These are phyloP conservation scores for Sarocladiaceae sp. DNA, from an alignment of 2,329 filamentous ascomycete species.

Conservation along the genomic window DNA sequence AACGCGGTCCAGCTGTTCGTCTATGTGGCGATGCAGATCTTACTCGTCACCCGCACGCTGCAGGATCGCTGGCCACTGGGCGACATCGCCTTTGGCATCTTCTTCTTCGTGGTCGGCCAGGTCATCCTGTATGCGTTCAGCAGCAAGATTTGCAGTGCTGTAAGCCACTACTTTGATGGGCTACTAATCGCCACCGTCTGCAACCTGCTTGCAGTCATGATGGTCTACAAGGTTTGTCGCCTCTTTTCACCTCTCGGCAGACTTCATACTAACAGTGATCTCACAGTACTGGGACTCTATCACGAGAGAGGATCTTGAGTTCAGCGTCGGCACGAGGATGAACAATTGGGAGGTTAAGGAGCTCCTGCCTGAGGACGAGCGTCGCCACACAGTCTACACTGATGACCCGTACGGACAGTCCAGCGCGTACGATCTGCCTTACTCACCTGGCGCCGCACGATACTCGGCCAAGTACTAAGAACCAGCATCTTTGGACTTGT, in stretches of 20 bases:
- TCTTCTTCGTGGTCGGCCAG: slow-evolving; percentile 89
- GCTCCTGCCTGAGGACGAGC: slow-evolving; percentile 72
- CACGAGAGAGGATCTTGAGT: slow-evolving; percentile 95
- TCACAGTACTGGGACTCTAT: slow-evolving; percentile 96
- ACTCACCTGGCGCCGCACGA: slow-evolving; percentile 36
- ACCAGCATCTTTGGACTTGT: slow-evolving; percentile 11
- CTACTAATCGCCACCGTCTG: slow-evolving; percentile 91
- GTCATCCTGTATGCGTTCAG: slow-evolving; percentile 90
- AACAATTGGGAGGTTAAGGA: slow-evolving; percentile 99
- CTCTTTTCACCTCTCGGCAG: not conserved
- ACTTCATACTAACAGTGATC: slow-evolving; percentile 12
- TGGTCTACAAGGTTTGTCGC: slow-evolving; percentile 84
- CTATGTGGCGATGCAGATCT: slow-evolving; percentile 80
- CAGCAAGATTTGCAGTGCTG: slow-evolving; percentile 71
- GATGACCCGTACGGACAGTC: slow-evolving; percentile 60
- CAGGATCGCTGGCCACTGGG: slow-evolving; percentile 94
- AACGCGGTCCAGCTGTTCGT: slow-evolving; percentile 82
- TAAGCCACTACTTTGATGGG: slow-evolving; percentile 90
- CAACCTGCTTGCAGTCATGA: slow-evolving; percentile 95
- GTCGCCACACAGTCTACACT: slow-evolving; percentile 64
- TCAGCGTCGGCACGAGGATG: slow-evolving; percentile 89
- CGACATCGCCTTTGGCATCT: slow-evolving; percentile 81
- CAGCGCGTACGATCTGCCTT: slow-evolving; percentile 45
- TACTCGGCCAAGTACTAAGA: slow-evolving; percentile 41
- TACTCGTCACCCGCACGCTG: slow-evolving; percentile 82